Base-by-base conservation (phyloP, 345 rosid genomes). In the Salix udensis region DNA sequence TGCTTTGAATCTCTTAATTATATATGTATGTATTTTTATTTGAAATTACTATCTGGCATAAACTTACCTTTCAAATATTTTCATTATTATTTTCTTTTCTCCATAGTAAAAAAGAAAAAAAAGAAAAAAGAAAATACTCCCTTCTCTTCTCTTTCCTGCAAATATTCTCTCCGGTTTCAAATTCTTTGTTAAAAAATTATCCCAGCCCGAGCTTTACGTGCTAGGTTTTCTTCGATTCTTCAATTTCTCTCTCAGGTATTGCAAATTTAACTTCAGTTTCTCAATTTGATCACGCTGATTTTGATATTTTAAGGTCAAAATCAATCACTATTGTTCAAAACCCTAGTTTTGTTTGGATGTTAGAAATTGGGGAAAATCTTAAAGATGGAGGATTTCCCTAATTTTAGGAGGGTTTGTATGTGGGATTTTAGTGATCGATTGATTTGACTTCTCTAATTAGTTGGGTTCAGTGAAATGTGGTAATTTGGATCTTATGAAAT, bases 331-430 rank as follows among this genome's bases (percentile, higher is more conserved):
- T 14, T 19, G 65, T 67, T 84, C 70, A 62, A 79, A 89, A 80
- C 91, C 88, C 91, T 86, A 86, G 78, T 82, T 18, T 39, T 71
- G 67, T 77, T 81, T 77, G 67, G 78, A 36, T 79, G 67, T 67
- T 81, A 26, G 23, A 62, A 80, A 60, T 71, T 76, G 48, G 79
- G 80, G 73, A 4, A 68, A 79, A 67, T 6, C 18, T 19, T 34
- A 31, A 52, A 4, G 24, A 53, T 15, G 53, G 16, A 30, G 31
- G 28, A 46, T 71, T 78, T 50, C 7, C 14, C 8, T 5, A 30
- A 31, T 69, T n/a, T 70, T 26, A 26, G 53, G 70, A 46, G 60
- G 71, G n/a, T 67, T 73, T n/a, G 0, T 48, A 46, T 58, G 44
- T 77, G 53, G 72, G 21, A 65, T 78, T 71, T 40, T 53, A 65